Conservation (phyloP, 352 stramenopile genomes). For the Pythium sp. region DNA sequence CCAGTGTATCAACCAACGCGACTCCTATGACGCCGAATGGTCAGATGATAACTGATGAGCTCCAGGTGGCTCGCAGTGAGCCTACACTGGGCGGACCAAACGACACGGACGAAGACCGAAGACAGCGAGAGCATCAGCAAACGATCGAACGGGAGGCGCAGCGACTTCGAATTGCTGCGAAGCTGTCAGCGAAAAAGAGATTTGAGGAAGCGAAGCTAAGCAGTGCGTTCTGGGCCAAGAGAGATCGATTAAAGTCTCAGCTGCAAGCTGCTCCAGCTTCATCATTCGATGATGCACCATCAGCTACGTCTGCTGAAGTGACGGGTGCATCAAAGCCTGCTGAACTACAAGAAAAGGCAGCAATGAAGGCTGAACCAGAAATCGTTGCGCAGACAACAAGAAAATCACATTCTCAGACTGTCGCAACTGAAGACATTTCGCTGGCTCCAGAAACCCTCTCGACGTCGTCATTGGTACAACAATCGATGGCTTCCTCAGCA, state of each 20-base stretch:
- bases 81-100: neutral
- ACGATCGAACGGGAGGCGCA: constrained; percentile 66
- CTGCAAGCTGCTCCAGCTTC: constrained; percentile 17
- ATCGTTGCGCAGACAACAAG: neutral
- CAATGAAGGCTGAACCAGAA: constrained; percentile 11
- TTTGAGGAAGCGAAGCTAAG: constrained; percentile 76
- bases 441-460: neutral
- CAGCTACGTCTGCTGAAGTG: neutral
- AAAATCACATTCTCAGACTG: neutral
- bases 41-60: constrained; percentile 7
- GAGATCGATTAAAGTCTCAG: constrained; percentile 46
- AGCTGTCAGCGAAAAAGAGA: constrained; percentile 68
- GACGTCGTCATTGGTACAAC: neutral
- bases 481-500: neutral
- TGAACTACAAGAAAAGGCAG: neutral
- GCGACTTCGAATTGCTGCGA: constrained; percentile 57
- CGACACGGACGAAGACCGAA: constrained; percentile 33
- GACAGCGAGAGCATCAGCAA: constrained; percentile 50
- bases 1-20: neutral
- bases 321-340: neutral
- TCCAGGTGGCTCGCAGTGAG: neutral
- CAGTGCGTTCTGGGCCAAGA: constrained; percentile 58
- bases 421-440: neutral
- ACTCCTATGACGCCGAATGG: constrained; percentile 13
- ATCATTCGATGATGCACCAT: neutral